These are phyloP conservation scores for Suhomyces maxii DNA, from an alignment of 1,139 yeast species.

Conservation along the genomic window DNA sequence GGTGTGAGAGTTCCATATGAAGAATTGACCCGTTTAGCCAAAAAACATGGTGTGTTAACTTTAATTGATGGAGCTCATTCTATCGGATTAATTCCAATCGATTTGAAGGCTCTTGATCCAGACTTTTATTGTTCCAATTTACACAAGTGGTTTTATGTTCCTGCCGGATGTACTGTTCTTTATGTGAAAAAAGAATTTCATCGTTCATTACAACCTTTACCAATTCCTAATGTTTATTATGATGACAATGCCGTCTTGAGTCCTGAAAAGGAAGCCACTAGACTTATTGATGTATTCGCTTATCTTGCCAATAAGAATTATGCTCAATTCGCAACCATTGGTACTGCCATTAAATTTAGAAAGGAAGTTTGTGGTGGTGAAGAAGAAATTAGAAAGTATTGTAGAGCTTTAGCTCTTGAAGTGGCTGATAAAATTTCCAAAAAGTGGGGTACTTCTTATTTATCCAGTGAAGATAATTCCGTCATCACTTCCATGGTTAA, in stretches of 20 bases:
- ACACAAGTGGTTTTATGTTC: constrained; percentile 69
- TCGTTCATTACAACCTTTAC: constrained; percentile 53
- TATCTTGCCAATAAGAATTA: constrained; percentile 39
- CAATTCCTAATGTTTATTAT: constrained; percentile 52
- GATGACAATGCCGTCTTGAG: constrained; percentile 24
- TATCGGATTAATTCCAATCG: constrained; percentile 54
- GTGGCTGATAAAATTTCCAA: constrained; percentile 40
- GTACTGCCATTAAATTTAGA: constrained; percentile 53
- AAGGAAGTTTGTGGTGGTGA: constrained; percentile 63
- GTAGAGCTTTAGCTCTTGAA: constrained; percentile 41
- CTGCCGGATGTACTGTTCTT: constrained; percentile 59
- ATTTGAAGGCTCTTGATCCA: constrained; percentile 48
- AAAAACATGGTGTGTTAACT: constrained; percentile 49
- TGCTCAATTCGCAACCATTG: constrained; percentile 27
- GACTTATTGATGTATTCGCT: constrained; percentile 39
- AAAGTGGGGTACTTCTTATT: constrained; percentile 38
- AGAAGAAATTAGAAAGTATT: constrained; percentile 49
- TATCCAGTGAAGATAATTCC: constrained; percentile 32
- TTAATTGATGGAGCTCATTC: constrained; percentile 76
- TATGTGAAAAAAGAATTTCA: constrained; percentile 59
- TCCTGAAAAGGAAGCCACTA: constrained; percentile 23
- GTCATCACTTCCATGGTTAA: constrained; percentile 48
- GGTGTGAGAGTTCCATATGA: constrained; percentile 61
- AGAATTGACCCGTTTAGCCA: constrained; percentile 47
- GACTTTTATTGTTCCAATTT: constrained; percentile 64